phyloP scores from a whole-genome alignment of 495 filamentous ascomycete species.

The Aspergillus sclerotiicarbonarius region DNA sequence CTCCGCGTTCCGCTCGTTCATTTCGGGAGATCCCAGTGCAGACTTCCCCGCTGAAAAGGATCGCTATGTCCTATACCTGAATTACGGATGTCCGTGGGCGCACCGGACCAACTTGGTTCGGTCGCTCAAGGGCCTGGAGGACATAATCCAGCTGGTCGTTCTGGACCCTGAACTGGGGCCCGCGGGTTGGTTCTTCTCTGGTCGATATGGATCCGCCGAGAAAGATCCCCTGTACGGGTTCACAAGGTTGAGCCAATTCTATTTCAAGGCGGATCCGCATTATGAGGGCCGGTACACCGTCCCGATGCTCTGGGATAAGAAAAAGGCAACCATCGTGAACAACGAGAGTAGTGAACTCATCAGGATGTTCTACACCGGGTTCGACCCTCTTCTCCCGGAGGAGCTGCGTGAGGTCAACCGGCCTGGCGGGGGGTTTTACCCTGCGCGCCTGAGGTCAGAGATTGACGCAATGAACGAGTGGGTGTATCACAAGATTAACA shows the following conservation, averaged over 20 bases:
- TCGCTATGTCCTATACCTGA: conserved; percentile 79
- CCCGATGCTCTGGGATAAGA: conserved; percentile 75
- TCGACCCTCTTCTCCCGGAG: conserved; percentile 58
- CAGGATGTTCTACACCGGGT: conserved; percentile 61
- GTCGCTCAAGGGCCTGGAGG: conserved; percentile 75
- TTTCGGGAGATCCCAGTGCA: conserved; percentile 53
- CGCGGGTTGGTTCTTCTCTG: conserved; percentile 73
- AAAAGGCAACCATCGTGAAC: conserved; percentile 69
- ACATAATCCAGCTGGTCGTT: conserved; percentile 64
- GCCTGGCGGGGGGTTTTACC: conserved; percentile 53
- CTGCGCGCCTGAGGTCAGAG: conserved; percentile 45
- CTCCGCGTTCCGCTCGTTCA: conserved; percentile 46
- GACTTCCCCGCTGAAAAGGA: conserved; percentile 70
- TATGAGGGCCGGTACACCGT: conserved; percentile 79
- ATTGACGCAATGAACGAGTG: conserved; percentile 65
- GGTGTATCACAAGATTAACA: conserved; percentile 66
- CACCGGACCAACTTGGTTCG: conserved; percentile 73
- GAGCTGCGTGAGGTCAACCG: conserved; percentile 43
- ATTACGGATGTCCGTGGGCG: conserved; percentile 79
- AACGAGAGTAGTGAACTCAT: conserved; percentile 88
- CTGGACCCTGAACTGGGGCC: conserved; percentile 66
- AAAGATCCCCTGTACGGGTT: conserved; percentile 65
- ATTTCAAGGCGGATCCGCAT: conserved; percentile 63
- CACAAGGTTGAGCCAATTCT: conserved; percentile 65
- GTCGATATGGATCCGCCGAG: conserved; percentile 51